Base-by-base conservation (phyloP, 768 basidiomycete species). In the Kwoniella sp. region DNA sequence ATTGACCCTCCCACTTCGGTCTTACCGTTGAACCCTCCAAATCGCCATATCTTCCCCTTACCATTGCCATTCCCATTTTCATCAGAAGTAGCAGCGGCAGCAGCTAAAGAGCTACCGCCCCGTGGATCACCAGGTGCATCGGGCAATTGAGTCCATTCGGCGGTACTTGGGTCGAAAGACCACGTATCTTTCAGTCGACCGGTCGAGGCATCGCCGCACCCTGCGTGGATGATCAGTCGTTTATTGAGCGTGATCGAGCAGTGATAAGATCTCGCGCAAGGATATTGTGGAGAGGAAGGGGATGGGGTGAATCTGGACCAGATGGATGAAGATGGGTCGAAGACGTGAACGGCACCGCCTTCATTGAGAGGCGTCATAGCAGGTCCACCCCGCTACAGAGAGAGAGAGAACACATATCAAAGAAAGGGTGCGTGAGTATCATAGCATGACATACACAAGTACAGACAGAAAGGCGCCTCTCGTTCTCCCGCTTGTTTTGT, bases 361-460 rank as follows among this genome's bases (percentile, higher is more conserved):
- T 71, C 69, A 29, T 71, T 69, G 19, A 84, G 71, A 2, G 82
- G 82, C 0, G 77, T 72, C 82, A 81, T 81, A 25, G 80, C 78
- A 17, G 73, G 67, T 1, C 82, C 83, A 1, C 83, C 83, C 19
- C 84, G 79, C 2, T 71, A 27, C 47, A 55, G 26, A 22, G n/a
- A 0, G 24, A 33, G 12, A 49, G 15, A 40, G 26, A 44, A 10
- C 17, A 44, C 7, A 33, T 27, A 48, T 6, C 33, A 13, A 33
- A 33, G 6, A 33, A 33, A 33, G 13, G 6, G 33, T 13, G 33
- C 13, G 33, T 33, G 7, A 33, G 33, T 33, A 33, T 6, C 33
- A 33, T 6, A 33, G 33, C 13, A 6, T 33, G 33, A 13, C 13
- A 13, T 33, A 33, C n/a, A n/a, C n/a, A n/a, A 33, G 33, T 33